Evolutionary conservation across 2,329 filamentous ascomycete species (phyloP).

Genomic region (Clarireedia monteithiana): DNA sequence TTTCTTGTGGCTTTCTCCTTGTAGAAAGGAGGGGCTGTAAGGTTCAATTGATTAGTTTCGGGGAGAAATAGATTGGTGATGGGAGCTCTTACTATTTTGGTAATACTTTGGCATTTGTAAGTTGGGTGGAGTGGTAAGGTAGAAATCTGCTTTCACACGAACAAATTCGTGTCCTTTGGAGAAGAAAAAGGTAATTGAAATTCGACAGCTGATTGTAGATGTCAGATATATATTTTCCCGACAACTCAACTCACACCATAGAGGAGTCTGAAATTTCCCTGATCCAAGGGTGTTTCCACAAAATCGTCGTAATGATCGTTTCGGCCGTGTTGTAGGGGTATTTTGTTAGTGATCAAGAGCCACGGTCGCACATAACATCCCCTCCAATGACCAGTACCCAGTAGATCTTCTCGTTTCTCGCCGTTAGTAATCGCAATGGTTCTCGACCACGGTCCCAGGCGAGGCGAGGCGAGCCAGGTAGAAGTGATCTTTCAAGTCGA

Average conservation of each 20-base stretch:
- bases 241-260: not conserved
- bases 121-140: not conserved
- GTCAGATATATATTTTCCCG: not conserved
- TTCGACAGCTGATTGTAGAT: not conserved
- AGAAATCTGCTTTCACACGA: not conserved
- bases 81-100: conserved; percentile 1
- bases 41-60: not conserved
- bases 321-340: not conserved
- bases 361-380: too few relatives aligned
- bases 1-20: conserved; percentile 3
- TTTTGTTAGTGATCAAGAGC: too few relatives aligned
- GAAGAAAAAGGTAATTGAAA: not conserved
- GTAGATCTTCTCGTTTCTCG: too few relatives aligned
- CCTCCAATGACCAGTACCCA: too few relatives aligned
- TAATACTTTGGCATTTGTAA: conserved; percentile 8
- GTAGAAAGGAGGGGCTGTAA: conserved; percentile 13
- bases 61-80: not conserved
- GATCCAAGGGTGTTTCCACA: not conserved
- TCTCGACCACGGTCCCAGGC: too few relatives aligned
- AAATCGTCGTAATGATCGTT: not conserved
- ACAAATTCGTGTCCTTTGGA: not conserved
- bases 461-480: too few relatives aligned
- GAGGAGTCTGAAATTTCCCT: not conserved
- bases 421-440: too few relatives aligned
- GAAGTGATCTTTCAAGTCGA: too few relatives aligned